These are phyloP conservation scores for Fusarium lateritium DNA, from an alignment of 2,329 filamentous ascomycete genomes.

Conservation along the genomic window DNA sequence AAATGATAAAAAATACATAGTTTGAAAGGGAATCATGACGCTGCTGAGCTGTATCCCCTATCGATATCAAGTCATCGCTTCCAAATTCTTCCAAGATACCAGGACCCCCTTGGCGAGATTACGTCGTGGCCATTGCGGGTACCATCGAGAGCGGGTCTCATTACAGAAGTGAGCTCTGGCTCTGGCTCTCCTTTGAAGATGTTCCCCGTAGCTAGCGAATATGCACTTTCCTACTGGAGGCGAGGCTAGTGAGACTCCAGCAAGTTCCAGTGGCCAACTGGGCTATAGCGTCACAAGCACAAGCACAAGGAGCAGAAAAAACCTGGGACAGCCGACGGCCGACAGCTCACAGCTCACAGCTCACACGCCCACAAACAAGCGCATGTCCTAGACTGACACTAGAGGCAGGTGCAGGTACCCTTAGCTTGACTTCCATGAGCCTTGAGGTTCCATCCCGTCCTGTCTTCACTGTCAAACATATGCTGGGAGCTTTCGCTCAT, in stretches of 20 bases:
- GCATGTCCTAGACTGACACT: neutral
- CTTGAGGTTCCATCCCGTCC: slow-evolving; percentile 30
- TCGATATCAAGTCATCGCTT: slow-evolving; percentile 26
- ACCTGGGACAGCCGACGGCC: slow-evolving; percentile 10
- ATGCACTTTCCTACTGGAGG: too few species aligned
- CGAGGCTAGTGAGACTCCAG: slow-evolving; percentile 8
- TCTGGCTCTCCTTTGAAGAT: slow-evolving; percentile 13
- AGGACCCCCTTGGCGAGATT: slow-evolving; percentile 47
- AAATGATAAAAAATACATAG: slow-evolving; percentile 6
- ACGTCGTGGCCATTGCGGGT: slow-evolving; percentile 48
- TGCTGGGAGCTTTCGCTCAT: slow-evolving; percentile 13
- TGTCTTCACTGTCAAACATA: slow-evolving; percentile 33
- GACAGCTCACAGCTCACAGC: neutral
- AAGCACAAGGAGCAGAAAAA: slow-evolving; percentile 6
- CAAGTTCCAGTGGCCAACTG: slow-evolving; percentile 31
- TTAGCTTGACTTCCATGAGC: slow-evolving; percentile 13
- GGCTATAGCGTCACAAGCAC: too few species aligned
- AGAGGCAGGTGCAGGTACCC: slow-evolving; percentile 7
- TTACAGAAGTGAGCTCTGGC: slow-evolving; percentile 35
- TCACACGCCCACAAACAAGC: slow-evolving; percentile 21
- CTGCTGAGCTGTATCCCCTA: slow-evolving; percentile 16
- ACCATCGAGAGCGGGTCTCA: slow-evolving; percentile 47
- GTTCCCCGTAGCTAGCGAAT: neutral
- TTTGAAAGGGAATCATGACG: neutral
- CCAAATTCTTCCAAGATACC: slow-evolving; percentile 31